Evolutionary conservation across 176 grass and related monocot species (phyloP), one percentile per base, ranked within the genome.

Genomic region (Rhynchospora pubera): DNA sequence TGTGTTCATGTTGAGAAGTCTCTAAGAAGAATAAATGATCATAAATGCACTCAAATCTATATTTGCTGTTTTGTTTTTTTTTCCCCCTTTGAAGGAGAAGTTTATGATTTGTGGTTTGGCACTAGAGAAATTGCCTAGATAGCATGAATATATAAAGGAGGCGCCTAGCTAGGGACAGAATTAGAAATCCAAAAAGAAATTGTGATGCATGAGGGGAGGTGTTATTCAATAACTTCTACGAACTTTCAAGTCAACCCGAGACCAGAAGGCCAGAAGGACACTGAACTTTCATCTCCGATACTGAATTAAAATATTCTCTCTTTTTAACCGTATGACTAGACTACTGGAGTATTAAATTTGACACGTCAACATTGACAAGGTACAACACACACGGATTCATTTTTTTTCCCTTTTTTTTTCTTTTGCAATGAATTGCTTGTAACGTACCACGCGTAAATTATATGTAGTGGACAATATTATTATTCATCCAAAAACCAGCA

Each of bases 211-310:
- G 22, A 52, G 12, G 22, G 22, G 23, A 53, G 71, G 2, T 52
- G 47, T 26, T 26, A 12, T 30, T 53, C 46, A 52, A 53, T 68
- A 68, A 44, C 11, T 75, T 75, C 71, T 53, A 30, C 3, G 71
- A 75, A 75, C 51, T 75, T 75, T 53, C 71, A 55, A 53, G 71
- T 75, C 71, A 75, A 75, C 71, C 26, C 26, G 1, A 28, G 26
- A 28, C 26, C 11, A 11, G 6, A 19, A 74, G 45, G 52, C 71
- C 71, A 75, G 71, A 30, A 60, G n/a, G 57, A 0, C 10, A 51
- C 10, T 51, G n/a, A 57, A 18, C 5, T 18, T 60, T 60, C 8
- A 18, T 23, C 58, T 61, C 8, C 58, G 21, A 61, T 61, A 65
- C 6, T 15, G 62, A 65, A 64, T 30, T 64, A 30, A 30, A 64